Percentiles rank a stretch among this genome's conserved stretches.
phyloP scores from a whole-genome alignment of 305 asterid species.

The Fraxinus floribunda region DNA sequence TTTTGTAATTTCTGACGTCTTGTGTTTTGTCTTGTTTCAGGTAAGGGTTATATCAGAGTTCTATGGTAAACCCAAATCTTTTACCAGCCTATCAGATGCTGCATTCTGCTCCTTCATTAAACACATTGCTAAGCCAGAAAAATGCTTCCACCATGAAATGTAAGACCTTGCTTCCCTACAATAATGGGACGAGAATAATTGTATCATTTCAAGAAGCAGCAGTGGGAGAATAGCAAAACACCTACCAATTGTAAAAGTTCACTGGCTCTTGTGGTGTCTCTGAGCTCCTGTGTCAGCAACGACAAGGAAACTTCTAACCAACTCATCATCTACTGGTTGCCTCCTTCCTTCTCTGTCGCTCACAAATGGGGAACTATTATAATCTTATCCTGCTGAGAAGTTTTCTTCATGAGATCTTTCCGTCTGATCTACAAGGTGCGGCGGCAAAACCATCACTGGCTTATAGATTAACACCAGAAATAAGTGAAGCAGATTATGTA shows the following conservation, averaged over 20 bases:
- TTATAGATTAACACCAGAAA: conserved; percentile 15
- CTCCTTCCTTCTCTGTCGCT: neutral
- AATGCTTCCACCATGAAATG: conserved; percentile 26
- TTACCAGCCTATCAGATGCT: conserved; percentile 39
- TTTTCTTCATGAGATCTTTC: conserved; percentile 26
- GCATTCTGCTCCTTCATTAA: conserved; percentile 37
- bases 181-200: neutral
- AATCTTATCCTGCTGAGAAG: conserved; percentile 19
- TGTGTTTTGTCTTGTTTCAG: neutral
- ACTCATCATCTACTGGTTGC: conserved; percentile 30
- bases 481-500: conserved; percentile 3
- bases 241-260: neutral
- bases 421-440: conserved; percentile 40
- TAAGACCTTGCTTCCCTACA: neutral
- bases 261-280: neutral
- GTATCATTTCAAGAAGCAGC: neutral
- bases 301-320: neutral
- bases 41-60: neutral
- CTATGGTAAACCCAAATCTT: conserved; percentile 44
- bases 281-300: neutral
- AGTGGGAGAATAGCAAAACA: neutral
- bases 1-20: neutral
- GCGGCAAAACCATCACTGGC: conserved; percentile 22
- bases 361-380: conserved; percentile 10
- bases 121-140: conserved; percentile 43